Evolutionary conservation across 1,284 basidiomycete species (phyloP).

Genomic region (Papiliotrema laurentii): DNA sequence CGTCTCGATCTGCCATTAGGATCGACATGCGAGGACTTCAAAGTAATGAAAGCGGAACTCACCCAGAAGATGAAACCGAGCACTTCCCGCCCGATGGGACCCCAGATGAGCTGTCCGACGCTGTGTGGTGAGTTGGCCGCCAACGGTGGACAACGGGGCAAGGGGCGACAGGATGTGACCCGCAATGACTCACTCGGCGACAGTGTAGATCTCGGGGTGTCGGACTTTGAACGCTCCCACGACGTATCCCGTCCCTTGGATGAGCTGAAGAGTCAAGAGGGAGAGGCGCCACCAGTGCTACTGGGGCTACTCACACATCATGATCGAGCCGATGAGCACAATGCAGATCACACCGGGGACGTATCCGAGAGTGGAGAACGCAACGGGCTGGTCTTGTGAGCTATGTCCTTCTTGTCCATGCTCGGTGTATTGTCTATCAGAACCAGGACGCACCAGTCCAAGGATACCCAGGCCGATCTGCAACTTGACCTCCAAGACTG

Average conservation of each 20-base stretch:
- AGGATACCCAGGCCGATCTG: constrained; percentile 42
- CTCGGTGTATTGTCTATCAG: too few relatives aligned
- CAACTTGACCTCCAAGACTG: constrained; percentile 32
- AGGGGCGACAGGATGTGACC: too few relatives aligned
- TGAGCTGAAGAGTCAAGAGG: too few relatives aligned
- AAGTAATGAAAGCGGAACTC: not conserved
- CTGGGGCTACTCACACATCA: constrained; percentile 26
- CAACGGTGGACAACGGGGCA: too few relatives aligned
- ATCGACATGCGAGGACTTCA: not conserved
- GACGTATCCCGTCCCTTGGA: constrained; percentile 28
- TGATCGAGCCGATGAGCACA: constrained; percentile 34
- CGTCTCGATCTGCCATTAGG: constrained; percentile 5
- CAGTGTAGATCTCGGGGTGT: constrained; percentile 30
- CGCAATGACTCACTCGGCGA: constrained; percentile 20
- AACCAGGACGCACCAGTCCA: constrained; percentile 17
- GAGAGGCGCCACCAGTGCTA: too few relatives aligned
- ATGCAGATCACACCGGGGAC: constrained; percentile 38
- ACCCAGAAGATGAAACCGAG: constrained; percentile 31
- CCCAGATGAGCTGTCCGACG: constrained; percentile 31
- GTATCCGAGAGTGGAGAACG: constrained; percentile 29
- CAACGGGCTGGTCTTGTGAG: constrained; percentile 15
- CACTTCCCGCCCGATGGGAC: constrained; percentile 31
- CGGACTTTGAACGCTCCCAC: constrained; percentile 36
- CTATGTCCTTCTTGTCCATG: not conserved
- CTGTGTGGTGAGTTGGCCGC: too few relatives aligned